Conservation (phyloP, 1,284 basidiomycete species). For the Apiotrichum domesticum region DNA sequence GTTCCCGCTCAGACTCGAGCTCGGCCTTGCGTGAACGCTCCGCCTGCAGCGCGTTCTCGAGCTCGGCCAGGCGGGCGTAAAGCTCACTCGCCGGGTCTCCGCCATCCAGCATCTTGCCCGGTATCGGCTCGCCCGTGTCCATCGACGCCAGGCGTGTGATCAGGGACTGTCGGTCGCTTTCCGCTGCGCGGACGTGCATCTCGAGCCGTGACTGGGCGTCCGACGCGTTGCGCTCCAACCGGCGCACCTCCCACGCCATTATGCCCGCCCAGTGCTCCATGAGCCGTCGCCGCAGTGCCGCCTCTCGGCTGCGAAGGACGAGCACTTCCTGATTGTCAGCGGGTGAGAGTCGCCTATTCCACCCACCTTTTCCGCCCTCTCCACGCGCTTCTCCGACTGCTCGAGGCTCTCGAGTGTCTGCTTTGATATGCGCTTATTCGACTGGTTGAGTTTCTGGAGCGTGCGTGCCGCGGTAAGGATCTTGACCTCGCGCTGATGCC, state of each 20-base stretch:
- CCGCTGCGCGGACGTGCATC: conserved; percentile 15
- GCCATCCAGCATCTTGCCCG: conserved; percentile 10
- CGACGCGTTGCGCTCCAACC: conserved; percentile 30
- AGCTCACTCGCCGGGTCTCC: conserved; percentile 23
- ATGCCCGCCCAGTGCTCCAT: conserved; percentile 48
- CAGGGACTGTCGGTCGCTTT: conserved; percentile 4
- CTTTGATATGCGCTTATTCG: conserved; percentile 46
- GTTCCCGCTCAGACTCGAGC: conserved; percentile 20
- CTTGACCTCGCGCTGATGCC: conserved; percentile 47
- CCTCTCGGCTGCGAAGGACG: conserved; percentile 41
- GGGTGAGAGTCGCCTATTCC: background rate
- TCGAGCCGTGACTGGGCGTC: conserved; percentile 11
- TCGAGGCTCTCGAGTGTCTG: conserved; percentile 46
- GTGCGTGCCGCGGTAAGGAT: conserved; percentile 47
- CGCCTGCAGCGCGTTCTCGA: conserved; percentile 3
- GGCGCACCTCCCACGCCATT: conserved; percentile 47
- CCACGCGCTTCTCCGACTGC: conserved; percentile 44
- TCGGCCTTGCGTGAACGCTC: background rate
- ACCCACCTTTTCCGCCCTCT: conserved; percentile 45
- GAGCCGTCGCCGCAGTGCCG: conserved; percentile 33
- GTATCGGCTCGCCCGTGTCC: conserved; percentile 1
- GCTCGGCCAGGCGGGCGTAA: conserved; percentile 1
- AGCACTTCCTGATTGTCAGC: conserved; percentile 38
- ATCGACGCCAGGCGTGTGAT: background rate
- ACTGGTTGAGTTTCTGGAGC: conserved; percentile 43